Evolutionary conservation across 1,139 yeast genomes (phyloP), one percentile per base, ranked within the genome.

Genomic region (Scheffersomyces segobiensis): DNA sequence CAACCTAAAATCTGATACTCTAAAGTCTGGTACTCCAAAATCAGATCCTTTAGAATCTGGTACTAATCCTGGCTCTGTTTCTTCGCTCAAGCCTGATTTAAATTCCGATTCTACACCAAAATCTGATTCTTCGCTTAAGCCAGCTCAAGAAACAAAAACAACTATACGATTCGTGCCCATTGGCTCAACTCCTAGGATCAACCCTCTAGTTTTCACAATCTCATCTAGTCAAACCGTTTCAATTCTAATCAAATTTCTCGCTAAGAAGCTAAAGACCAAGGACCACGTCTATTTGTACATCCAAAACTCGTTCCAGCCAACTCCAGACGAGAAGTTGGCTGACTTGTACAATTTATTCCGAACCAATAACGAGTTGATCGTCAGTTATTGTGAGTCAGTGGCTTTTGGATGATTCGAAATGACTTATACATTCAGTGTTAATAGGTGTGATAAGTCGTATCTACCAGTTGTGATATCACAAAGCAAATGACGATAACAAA

Each of bases 261-360:
- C 75, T 52, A 79, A 77, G 63, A 78, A 75, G 57, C 65, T 86
- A 22, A 74, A 73, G 50, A 62, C 74, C 12, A 67, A 64, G 50
- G 68, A 71, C 6, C 66, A 63, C 12, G 59, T 72, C 18, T 70
- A 77, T 59, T 57, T 80, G 47, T 87, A 87, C 64, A 74, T 87
- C 10, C 87, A 84, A 62, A 87, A 82, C 67, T 84, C 88, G 18
- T 85, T 87, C 62, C 83, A 81, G 61, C 90, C 91, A 0, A 80
- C 79, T 50, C 88, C 87, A 0, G 88, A 85, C 62, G 89, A 86
- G 62, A 75, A 69, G 32, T 65, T 86, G 12, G 86, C 85, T 0
- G 82, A 82, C 57, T 70, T 86, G 56, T 83, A 67, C 64, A 68
- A 68, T 21, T 64, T 72, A 53, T 86, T 85, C 67, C 76, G 75